These are phyloP conservation scores for Xylaria digitata DNA, from an alignment of 2,329 filamentous ascomycete genomes.

Conservation along the genomic window DNA sequence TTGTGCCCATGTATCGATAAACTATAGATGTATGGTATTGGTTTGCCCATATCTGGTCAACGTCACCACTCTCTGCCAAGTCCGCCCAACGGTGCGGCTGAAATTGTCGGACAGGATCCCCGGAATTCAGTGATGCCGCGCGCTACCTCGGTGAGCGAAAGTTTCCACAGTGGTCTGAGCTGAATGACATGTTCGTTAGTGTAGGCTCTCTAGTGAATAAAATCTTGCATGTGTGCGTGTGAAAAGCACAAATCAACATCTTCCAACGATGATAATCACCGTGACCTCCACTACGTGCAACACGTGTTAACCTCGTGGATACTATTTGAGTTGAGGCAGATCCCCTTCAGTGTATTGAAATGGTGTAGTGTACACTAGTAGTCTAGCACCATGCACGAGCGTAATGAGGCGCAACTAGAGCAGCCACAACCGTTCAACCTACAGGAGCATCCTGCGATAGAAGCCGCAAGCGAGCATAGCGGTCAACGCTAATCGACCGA, in stretches of 20 bases:
- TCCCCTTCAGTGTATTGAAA: background rate
- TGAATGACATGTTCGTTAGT: background rate
- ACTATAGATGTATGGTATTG: background rate
- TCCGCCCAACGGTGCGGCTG: slow-evolving; percentile 13
- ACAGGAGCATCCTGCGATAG: background rate
- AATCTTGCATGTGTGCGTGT: background rate
- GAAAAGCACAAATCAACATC: background rate
- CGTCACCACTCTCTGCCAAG: slow-evolving; percentile 8
- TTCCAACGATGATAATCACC: background rate
- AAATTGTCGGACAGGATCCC: slow-evolving; percentile 9
- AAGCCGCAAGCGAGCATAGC: background rate
- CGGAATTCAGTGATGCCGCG: slow-evolving; percentile 4
- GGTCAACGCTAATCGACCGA: background rate
- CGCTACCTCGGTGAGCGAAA: slow-evolving; percentile 18
- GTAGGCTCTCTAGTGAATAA: background rate
- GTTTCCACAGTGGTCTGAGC: slow-evolving; percentile 12
- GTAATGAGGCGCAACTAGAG: too few species aligned
- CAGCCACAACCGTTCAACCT: background rate
- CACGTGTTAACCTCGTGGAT: slow-evolving; percentile 8
- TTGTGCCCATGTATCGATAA: too few species aligned
- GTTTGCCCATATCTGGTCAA: background rate
- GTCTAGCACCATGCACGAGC: background rate
- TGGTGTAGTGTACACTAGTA: background rate
- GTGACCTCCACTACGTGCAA: background rate
- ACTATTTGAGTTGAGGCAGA: slow-evolving; percentile 13